phyloP scores from a whole-genome alignment of 257 asterid genomes.

The Forsythia viridissima region DNA sequence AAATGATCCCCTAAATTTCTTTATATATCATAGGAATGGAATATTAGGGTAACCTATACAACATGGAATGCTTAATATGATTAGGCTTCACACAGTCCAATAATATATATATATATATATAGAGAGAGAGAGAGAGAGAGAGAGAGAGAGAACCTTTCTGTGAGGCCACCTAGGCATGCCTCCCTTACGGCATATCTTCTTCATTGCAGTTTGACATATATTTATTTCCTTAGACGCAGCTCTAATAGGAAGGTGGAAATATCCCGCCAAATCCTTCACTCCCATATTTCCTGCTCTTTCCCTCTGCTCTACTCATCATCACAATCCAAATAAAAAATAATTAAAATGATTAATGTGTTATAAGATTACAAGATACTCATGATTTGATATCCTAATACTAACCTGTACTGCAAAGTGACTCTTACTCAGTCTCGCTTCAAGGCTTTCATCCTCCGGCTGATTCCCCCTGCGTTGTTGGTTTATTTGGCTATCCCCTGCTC shows the following conservation, averaged over 20 bases:
- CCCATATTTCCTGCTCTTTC: conserved; percentile 58
- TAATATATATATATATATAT: not conserved
- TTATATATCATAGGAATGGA: no score
- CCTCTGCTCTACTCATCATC: conserved; percentile 55
- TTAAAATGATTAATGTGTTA: not conserved
- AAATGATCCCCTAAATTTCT: no score
- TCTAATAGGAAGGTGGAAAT: conserved; percentile 53
- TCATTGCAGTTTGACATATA: conserved; percentile 62
- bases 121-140: not conserved
- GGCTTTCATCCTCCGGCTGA: conserved; percentile 22
- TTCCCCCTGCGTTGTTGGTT: conserved; percentile 19
- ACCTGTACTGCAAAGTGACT: conserved; percentile 58
- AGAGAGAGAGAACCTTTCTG: conserved; percentile 47
- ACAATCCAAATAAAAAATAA: not conserved
- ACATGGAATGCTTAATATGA: not conserved
- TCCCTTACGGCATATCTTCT: conserved; percentile 60
- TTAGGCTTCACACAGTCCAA: not conserved
- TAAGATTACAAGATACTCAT: not conserved
- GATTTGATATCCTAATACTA: not conserved
- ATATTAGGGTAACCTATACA: no score
- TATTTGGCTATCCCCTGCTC: conserved; percentile 19
- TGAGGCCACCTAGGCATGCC: conserved; percentile 69
- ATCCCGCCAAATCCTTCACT: conserved; percentile 42
- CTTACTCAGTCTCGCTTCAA: conserved; percentile 21
- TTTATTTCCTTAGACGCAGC: conserved; percentile 45